Percentiles rank a stretch among this genome's conserved stretches.
Conservation (phyloP, 768 basidiomycete species). For the Grammothele lineata region DNA sequence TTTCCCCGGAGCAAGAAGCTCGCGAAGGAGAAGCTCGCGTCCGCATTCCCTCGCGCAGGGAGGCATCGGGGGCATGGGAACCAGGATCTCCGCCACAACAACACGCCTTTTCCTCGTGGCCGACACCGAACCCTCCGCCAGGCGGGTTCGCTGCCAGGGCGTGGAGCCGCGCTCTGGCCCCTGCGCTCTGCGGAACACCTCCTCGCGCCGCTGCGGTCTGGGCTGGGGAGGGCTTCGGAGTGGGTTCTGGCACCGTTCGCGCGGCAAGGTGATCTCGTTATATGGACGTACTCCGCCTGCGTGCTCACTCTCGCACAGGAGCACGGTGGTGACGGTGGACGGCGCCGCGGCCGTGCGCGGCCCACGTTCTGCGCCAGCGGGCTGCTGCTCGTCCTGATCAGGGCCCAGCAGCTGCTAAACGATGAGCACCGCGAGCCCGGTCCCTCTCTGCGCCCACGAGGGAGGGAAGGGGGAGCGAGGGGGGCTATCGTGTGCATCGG, state of each 20-base stretch:
- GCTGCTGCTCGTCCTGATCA: background rate
- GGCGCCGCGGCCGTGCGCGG: background rate
- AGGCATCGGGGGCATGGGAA: constrained; percentile 10
- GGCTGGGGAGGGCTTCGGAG: background rate
- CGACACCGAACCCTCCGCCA: constrained; percentile 6
- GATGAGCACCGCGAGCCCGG: too few species aligned
- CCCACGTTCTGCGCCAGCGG: background rate
- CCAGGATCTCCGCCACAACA: background rate
- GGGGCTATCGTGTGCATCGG: constrained; percentile 1
- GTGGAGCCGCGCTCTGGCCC: too few species aligned
- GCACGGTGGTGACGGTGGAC: background rate
- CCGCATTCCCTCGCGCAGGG: too few species aligned
- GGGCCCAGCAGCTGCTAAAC: too few species aligned
- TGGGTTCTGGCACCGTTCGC: too few species aligned
- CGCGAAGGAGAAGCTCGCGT: background rate
- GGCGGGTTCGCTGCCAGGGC: too few species aligned
- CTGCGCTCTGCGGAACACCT: too few species aligned
- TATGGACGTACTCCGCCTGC: constrained; percentile 9
- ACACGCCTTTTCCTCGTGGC: constrained; percentile 22
- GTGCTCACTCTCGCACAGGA: constrained; percentile 2
- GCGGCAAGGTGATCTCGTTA: constrained; percentile 4
- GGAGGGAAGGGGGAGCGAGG: too few species aligned
- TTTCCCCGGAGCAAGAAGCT: constrained; percentile 14
- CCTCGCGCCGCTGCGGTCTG: constrained; percentile 3
- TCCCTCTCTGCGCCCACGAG: too few species aligned